These are phyloP conservation scores for Daldinia bambusicola DNA, from an alignment of 495 filamentous ascomycete genomes.

Conservation along the genomic window DNA sequence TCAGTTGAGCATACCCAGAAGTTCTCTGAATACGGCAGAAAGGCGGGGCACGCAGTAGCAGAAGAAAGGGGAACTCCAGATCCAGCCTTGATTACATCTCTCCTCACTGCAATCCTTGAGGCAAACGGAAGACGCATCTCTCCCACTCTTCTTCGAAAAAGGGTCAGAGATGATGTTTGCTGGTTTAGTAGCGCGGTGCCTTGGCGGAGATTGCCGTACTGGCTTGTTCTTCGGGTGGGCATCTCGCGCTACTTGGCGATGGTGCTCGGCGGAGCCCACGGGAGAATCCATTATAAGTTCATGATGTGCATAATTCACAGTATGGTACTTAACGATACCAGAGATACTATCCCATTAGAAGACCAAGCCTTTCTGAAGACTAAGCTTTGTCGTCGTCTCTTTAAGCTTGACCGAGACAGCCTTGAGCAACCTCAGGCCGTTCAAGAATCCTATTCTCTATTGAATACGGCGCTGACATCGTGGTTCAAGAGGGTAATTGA, in stretches of 20 bases:
- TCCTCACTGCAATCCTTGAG: slow-evolving; percentile 67
- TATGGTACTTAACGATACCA: slow-evolving; percentile 53
- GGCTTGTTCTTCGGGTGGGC: slow-evolving; percentile 68
- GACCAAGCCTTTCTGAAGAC: slow-evolving; percentile 53
- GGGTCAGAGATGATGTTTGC: slow-evolving; percentile 67
- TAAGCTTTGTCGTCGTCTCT: slow-evolving; percentile 71
- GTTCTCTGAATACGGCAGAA: slow-evolving; percentile 61
- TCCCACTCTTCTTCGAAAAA: slow-evolving; percentile 57
- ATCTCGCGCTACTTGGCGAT: slow-evolving; percentile 59
- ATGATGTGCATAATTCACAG: slow-evolving; percentile 60
- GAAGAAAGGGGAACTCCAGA: slow-evolving; percentile 65
- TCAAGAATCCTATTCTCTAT: slow-evolving; percentile 21
- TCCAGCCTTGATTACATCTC: slow-evolving; percentile 62
- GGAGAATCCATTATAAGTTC: slow-evolving; percentile 67
- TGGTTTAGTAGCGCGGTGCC: slow-evolving; percentile 59
- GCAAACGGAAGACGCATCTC: slow-evolving; percentile 54
- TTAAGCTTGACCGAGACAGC: slow-evolving; percentile 63
- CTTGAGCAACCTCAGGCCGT: slow-evolving; percentile 10
- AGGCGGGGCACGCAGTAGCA: slow-evolving; percentile 56
- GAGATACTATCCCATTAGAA: slow-evolving; percentile 29
- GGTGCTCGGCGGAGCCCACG: slow-evolving; percentile 55
- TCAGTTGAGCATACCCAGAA: slow-evolving; percentile 63
- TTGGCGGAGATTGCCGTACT: slow-evolving; percentile 67
- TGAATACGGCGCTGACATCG: slow-evolving; percentile 6
- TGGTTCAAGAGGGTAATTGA: slow-evolving; percentile 34